Conservation (phyloP, 2,329 filamentous ascomycete genomes). For the Arachnomyces sp. region DNA sequence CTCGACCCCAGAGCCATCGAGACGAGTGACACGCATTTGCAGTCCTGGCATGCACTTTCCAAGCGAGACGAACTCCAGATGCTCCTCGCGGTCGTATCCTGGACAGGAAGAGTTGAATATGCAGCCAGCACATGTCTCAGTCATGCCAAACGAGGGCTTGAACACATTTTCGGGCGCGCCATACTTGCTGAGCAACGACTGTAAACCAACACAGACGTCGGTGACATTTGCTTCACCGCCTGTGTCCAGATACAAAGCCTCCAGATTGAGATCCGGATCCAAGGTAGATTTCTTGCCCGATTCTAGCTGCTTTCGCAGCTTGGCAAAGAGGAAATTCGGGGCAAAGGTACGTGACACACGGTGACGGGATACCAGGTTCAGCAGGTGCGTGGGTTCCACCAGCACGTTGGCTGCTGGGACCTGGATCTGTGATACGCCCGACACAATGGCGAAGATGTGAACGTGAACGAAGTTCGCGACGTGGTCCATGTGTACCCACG, state of each 20-base stretch:
- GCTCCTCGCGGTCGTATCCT: conserved; percentile 2
- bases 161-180: conserved; percentile 20
- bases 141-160: conserved; percentile 17
- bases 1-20: neutral
- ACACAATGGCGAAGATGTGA: conserved; percentile 31
- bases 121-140: conserved; percentile 11
- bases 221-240: conserved; percentile 34
- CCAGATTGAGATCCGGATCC: conserved; percentile 5
- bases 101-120: conserved; percentile 8
- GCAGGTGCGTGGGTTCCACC: conserved; percentile 21
- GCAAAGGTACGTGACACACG: conserved; percentile 26
- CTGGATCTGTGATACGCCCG: conserved; percentile 41
- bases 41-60: conserved; percentile 19
- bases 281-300: conserved; percentile 2
- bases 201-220: conserved; percentile 11
- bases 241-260: conserved; percentile 26
- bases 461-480: conserved; percentile 31
- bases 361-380: conserved; percentile 20
- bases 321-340: conserved; percentile 32
- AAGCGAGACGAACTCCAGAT: conserved; percentile 11
- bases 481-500: conserved; percentile 21
- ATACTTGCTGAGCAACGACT: conserved; percentile 12
- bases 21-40: conserved; percentile 14
- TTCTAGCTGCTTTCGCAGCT: too few relatives aligned
- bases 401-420: conserved; percentile 29